Evolutionary conservation across 495 filamentous ascomycete genomes (phyloP), one percentile per base, ranked within the genome.

Genomic region (Aspergillus sclerotioniger): DNA sequence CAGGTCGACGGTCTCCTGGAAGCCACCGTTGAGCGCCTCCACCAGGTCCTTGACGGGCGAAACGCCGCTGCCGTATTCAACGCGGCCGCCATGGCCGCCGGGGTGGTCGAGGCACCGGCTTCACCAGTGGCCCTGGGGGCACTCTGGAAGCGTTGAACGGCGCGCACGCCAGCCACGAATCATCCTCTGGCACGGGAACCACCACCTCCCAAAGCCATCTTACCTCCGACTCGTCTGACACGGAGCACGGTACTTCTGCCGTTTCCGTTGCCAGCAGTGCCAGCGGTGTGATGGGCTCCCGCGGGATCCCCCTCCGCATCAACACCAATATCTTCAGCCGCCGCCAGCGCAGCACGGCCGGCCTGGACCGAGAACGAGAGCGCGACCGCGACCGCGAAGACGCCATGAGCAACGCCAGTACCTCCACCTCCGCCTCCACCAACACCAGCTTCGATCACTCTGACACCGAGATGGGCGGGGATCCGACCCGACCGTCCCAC

Each of bases 41-140:
- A 98, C 67, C 84, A 89, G 54, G 84, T 93, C 8, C 85, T 98
- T 3, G 95, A 98, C 64, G 90, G 87, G 12, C 82, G 92, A 49
- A 98, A 98, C 66, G 92, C 94, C 0, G 95, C 94, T 0, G 94
- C 95, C 15, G 91, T 98, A 13, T 98, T 98, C 82, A 98, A 98
- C 62, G 94, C 95, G 0, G 92, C 93, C 0, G 94, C 94, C 48
- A 98, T 98, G 94, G 95, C 93, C 3, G 95, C 95, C 8, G 94
- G 95, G 91, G 93, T 25, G 94, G 95, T 1, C 80, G 90, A 2
- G 89, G 88, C 53, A 88, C 76, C 66, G 78, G 78, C 8, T 74
- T 77, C 59, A 71, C 60, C 52, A 66, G 69, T 52, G 76, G 76
- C 8, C 68, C 71, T 9, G 74, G 77, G 44, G 76, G 76, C 25